Base-by-base conservation (phyloP, 2,329 filamentous ascomycete species). In the Exophiala bonariae region DNA sequence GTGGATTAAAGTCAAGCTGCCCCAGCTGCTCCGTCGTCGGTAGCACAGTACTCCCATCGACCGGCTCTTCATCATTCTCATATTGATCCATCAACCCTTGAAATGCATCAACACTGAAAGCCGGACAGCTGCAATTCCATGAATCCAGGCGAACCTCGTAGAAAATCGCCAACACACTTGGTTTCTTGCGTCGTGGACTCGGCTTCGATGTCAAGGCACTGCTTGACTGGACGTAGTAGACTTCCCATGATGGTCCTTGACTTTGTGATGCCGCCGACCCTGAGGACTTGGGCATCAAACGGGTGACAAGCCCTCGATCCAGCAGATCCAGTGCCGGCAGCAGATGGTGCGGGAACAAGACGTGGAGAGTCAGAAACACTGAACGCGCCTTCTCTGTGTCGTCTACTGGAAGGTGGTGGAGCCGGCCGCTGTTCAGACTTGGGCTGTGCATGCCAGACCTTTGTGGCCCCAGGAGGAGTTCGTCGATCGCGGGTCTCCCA, bases 41-140 rank as follows among this genome's bases (percentile, higher is more conserved):
- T 26, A 11, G 6, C 23, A 26, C n/a, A n/a, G n/a, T n/a, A n/a
- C n/a, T n/a, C n/a, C n/a, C n/a, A n/a, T n/a, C n/a, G n/a, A n/a
- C n/a, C n/a, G n/a, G n/a, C n/a, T n/a, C n/a, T n/a, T n/a, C n/a
- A n/a, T n/a, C n/a, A n/a, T n/a, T n/a, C n/a, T 26, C 23, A 6
- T 11, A 6, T 26, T 6, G 6, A 26, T 11, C 11, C 23, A 26
- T 26, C 23, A 26, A 26, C 14, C 62, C 59, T 19, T 76, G 74
- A 58, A 90, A 91, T 2, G 85, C 80, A 16, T 84, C 75, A 53
- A 95, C 84, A 0, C 85, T 78, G 66, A 97, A 97, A 1, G 83
- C 84, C 3, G 90, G 86, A 71, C 93, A 99, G 1, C 82, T 88
- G 67, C 93, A 99, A 66, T 86, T 90, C 93, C 93, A 97, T 1